Percentiles rank a stretch among this genome's conserved stretches.
phyloP scores from a whole-genome alignment of 2,329 filamentous ascomycete genomes.

The Monilinia polystroma region DNA sequence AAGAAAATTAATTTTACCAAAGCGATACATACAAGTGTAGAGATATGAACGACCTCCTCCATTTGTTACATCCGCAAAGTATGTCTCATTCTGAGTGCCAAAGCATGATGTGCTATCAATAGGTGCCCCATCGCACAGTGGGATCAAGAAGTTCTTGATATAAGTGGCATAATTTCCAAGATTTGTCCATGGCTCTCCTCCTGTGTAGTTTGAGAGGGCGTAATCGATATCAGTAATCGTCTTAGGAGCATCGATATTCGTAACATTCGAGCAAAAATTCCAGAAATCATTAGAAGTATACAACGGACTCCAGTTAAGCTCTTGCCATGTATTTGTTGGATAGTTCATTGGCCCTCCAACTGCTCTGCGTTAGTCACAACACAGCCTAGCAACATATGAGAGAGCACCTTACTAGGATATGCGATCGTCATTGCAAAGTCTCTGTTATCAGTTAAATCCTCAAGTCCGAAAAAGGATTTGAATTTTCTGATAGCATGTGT shows the following conservation, averaged over 20 bases:
- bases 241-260: slow-evolving; percentile 46
- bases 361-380: slow-evolving; percentile 22
- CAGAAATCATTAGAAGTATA: slow-evolving; percentile 50
- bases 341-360: slow-evolving; percentile 51
- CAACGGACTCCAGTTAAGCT: slow-evolving; percentile 49
- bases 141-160: slow-evolving; percentile 47
- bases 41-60: slow-evolving; percentile 47
- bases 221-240: slow-evolving; percentile 48
- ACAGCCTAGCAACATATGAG: background rate
- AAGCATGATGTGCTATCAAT: slow-evolving; percentile 49
- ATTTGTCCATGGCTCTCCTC: slow-evolving; percentile 50
- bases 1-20: background rate
- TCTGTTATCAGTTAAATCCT: slow-evolving; percentile 45
- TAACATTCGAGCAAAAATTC: slow-evolving; percentile 53
- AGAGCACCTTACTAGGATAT: slow-evolving; percentile 40
- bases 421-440: slow-evolving; percentile 52
- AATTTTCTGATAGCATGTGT: slow-evolving; percentile 46
- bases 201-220: slow-evolving; percentile 49
- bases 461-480: slow-evolving; percentile 50
- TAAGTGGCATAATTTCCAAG: slow-evolving; percentile 54
- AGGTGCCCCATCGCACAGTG: slow-evolving; percentile 45
- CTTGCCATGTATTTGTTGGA: slow-evolving; percentile 53
- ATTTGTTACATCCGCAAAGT: slow-evolving; percentile 48
- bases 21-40: slow-evolving; percentile 44
- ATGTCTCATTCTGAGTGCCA: slow-evolving; percentile 43